phyloP scores from a whole-genome alignment of 768 basidiomycete genomes.

The Serendipita sp. region DNA sequence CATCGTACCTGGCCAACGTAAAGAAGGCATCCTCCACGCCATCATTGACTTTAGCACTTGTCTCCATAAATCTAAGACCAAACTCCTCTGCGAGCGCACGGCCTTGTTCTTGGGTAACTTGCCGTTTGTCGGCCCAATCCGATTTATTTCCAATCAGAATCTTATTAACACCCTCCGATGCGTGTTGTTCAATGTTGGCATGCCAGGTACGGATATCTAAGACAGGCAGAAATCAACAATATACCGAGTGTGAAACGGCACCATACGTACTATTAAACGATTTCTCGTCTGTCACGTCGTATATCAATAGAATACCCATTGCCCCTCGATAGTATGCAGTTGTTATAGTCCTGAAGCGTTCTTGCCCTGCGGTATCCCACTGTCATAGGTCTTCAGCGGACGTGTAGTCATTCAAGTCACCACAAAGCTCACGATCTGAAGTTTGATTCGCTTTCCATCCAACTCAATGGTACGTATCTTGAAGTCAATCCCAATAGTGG shows the following conservation, averaged over 20 bases:
- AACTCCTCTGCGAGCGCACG: conserved; percentile 83
- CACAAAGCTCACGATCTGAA: conserved; percentile 71
- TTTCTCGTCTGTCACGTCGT: conserved; percentile 88
- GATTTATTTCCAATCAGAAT: conserved; percentile 98
- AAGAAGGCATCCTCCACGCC: conserved; percentile 99
- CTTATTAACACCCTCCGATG: conserved; percentile 98
- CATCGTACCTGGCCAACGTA: conserved; percentile 72
- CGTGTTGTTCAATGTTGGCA: conserved; percentile 94
- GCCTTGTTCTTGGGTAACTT: conserved; percentile 82
- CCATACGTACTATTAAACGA: conserved; percentile 80
- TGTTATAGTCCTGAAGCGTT: conserved; percentile 96
- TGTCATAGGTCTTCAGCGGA: conserved; percentile 19
- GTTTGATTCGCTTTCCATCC: conserved; percentile 93
- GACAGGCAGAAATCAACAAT: conserved; percentile 13
- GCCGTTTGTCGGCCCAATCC: conserved; percentile 93
- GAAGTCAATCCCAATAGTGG: conserved; percentile 98
- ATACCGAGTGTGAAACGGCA: conserved; percentile 6
- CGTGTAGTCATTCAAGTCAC: not conserved
- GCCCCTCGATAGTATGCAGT: conserved; percentile 98
- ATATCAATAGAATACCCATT: conserved; percentile 97
- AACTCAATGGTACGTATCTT: conserved; percentile 98
- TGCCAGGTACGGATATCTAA: conserved; percentile 98
- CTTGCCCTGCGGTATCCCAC: conserved; percentile 99
- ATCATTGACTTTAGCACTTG: conserved; percentile 90
- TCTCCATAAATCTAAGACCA: conserved; percentile 95